Base-by-base conservation (phyloP, 805 yeast genomes). In the Limtongia smithiae region DNA sequence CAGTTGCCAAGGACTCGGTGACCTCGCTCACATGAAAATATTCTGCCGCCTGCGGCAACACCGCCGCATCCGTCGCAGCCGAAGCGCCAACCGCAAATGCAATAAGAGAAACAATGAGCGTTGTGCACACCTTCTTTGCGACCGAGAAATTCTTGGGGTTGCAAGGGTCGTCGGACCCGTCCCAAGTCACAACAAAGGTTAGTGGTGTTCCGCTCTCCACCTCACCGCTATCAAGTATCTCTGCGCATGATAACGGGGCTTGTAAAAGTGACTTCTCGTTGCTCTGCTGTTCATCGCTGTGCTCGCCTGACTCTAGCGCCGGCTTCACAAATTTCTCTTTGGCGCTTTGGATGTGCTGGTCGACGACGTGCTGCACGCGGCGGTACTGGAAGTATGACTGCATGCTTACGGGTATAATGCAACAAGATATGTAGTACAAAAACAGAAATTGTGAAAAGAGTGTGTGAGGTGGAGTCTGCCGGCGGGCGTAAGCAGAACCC, bases 71-170 rank as follows among this genome's bases (percentile, higher is more conserved):
- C 9, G 55, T 46, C 4, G 58, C 41, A 3, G 50, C 33, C 17
- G 48, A 49, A 20, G 49, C 51, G n/a, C 50, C 50, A 24, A 54
- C 58, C 11, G 41, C 47, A 14, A 51, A 41, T 8, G 56, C 58
- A 25, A 54, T 47, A 12, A 41, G 25, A 3, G 50, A 27, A 4
- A 54, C 58, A 21, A 50, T 43, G 17, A 51, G 42, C 1, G 55
- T 51, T 6, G 56, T 48, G 17, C 22, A 6, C 18, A 51, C 1
- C 36, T 42, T 41, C 7, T 27, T 17, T 4, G 48, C n/a, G 30
- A 40, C 5, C 15, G 46, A 35, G 22, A 46, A 50, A 20, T 54
- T 54, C 15, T 25, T 33, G 4, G 58, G 58, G 18, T 54, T 54
- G 14, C 24, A 15, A 4, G 55, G 51, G 25, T 56, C 60, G 22